Evolutionary conservation across 2,329 filamentous ascomycete genomes (phyloP).

Genomic region (Cladosporium sp.): DNA sequence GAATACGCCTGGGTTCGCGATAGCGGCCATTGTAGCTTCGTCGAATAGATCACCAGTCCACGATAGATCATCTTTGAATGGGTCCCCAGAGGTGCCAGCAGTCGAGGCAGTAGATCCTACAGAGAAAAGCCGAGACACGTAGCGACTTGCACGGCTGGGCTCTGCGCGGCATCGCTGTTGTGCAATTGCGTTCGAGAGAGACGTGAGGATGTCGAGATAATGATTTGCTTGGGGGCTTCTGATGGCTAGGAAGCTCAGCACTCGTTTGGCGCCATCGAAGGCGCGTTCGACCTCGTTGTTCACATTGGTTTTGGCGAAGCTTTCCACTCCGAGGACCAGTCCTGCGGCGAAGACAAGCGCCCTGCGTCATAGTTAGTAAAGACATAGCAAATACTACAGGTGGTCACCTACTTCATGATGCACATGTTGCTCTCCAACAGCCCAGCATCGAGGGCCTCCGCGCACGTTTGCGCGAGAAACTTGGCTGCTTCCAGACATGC

Average conservation of each 20-base stretch:
- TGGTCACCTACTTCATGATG: slow-evolving; percentile 49
- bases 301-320: slow-evolving; percentile 47
- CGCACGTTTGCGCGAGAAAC: slow-evolving; percentile 52
- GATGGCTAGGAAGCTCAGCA: slow-evolving; percentile 45
- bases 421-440: slow-evolving; percentile 53
- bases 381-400: neutral
- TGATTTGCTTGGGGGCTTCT: slow-evolving; percentile 54
- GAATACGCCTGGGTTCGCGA: neutral
- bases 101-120: neutral
- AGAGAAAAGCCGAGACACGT: slow-evolving; percentile 5
- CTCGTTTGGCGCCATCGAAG: slow-evolving; percentile 47
- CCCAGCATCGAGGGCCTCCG: slow-evolving; percentile 42
- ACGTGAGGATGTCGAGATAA: slow-evolving; percentile 52
- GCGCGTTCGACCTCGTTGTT: slow-evolving; percentile 45
- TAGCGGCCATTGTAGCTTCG: neutral
- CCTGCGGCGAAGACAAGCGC: slow-evolving; percentile 52
- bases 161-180: slow-evolving; percentile 3
- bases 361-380: slow-evolving; percentile 34
- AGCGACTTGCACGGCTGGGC: neutral
- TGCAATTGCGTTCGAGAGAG: slow-evolving; percentile 21
- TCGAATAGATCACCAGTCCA: neutral
- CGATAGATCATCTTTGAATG: neutral
- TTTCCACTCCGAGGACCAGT: slow-evolving; percentile 52
- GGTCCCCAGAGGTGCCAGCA: neutral
- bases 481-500: slow-evolving; percentile 54